A percentile compares a stretch with the other conserved stretches of the same genome.
phyloP scores from a whole-genome alignment of 1,284 basidiomycete species.

The Fistulina hepatica region DNA sequence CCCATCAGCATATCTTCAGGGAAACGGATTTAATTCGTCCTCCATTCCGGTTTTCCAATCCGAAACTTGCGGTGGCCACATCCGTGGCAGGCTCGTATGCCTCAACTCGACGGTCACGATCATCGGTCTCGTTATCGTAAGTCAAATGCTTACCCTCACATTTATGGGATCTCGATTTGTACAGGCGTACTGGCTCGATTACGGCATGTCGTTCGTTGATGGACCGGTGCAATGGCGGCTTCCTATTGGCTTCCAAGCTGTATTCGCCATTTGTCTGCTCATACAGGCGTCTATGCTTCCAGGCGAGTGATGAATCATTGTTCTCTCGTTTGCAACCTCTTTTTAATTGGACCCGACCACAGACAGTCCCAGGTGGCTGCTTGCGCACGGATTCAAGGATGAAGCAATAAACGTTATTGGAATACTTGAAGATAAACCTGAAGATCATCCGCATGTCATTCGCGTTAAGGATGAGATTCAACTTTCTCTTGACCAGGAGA shows the following conservation, averaged over 20 bases:
- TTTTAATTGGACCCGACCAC: no score
- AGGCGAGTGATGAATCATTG: no score
- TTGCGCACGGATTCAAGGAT: conserved; percentile 29
- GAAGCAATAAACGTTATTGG: conserved; percentile 30
- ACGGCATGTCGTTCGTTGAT: conserved; percentile 30
- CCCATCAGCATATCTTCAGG: conserved; percentile 14
- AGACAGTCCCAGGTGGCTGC: conserved; percentile 35
- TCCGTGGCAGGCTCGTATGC: conserved; percentile 36
- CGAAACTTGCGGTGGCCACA: conserved; percentile 34
- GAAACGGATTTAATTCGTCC: conserved; percentile 39
- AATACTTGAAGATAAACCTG: conserved; percentile 28
- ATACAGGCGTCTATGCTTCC: conserved; percentile 29
- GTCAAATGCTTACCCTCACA: conserved; percentile 10
- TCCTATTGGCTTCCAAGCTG: conserved; percentile 35
- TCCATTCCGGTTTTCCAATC: conserved; percentile 35
- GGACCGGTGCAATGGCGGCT: conserved; percentile 32
- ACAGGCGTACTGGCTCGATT: conserved; percentile 37
- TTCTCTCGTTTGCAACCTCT: no score
- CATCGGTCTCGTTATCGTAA: conserved; percentile 34
- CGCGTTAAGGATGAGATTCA: conserved; percentile 29
- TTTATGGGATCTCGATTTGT: neutral
- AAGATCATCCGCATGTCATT: conserved; percentile 26
- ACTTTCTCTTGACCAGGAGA: conserved; percentile 27
- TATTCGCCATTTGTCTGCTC: conserved; percentile 31
- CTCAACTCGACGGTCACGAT: conserved; percentile 38